These are phyloP conservation scores for Dendrothele bispora DNA, from an alignment of 768 basidiomycete genomes.

Conservation along the genomic window DNA sequence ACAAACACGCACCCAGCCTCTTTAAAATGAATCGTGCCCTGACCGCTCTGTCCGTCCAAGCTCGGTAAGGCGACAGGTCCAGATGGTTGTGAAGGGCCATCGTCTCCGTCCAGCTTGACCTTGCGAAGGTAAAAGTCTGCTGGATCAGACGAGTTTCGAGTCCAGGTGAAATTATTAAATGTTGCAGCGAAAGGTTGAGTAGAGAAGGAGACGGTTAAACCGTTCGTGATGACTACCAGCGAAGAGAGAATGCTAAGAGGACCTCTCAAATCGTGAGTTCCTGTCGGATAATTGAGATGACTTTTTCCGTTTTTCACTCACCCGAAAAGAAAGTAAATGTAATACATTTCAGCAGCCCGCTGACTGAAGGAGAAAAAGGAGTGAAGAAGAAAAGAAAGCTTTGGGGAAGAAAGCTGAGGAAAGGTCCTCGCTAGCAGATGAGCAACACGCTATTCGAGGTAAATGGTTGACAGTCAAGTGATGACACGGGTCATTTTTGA, in stretches of 20 bases:
- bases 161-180: neutral
- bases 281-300: neutral
- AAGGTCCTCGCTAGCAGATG: neutral
- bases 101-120: conserved; percentile 1
- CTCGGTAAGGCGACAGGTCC: neutral
- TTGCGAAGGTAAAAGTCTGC: conserved; percentile 1
- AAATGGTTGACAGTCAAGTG: neutral
- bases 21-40: neutral
- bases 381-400: neutral
- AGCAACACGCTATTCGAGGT: too few relatives aligned
- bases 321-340: conserved; percentile 2
- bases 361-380: too few relatives aligned
- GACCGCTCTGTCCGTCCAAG: neutral
- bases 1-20: neutral
- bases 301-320: too few relatives aligned
- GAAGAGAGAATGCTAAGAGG: neutral
- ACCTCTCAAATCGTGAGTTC: neutral
- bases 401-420: neutral
- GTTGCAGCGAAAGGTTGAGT: neutral
- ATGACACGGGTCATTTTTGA: neutral
- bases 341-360: conserved; percentile 1
- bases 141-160: neutral
- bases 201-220: conserved; percentile 4
- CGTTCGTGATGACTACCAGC: neutral
- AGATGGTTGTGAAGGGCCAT: neutral